phyloP scores from a whole-genome alignment of 495 filamentous ascomycete genomes.

The Annulohypoxylon bovei region DNA sequence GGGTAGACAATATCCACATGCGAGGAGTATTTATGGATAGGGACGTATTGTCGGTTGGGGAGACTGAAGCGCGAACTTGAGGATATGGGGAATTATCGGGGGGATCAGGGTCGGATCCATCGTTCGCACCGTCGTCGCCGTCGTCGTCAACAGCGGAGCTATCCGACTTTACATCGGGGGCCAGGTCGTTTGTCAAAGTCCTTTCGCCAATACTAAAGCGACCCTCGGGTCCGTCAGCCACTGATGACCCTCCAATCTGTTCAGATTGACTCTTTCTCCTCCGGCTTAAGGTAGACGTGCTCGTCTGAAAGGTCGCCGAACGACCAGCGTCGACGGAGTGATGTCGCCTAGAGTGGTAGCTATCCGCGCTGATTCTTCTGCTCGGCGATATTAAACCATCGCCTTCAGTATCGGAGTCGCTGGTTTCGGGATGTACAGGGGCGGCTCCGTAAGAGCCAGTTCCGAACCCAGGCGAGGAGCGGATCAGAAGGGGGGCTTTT shows the following conservation, averaged over 20 bases:
- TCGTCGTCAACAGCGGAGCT: conserved; percentile 36
- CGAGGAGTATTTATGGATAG: conserved; percentile 86
- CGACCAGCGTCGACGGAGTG: conserved; percentile 31
- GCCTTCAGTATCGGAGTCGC: conserved; percentile 25
- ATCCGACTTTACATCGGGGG: conserved; percentile 43
- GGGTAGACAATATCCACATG: conserved; percentile 82
- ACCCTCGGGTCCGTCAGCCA: conserved; percentile 56
- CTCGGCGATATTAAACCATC: conserved; percentile 4
- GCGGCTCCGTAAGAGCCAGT: conserved; percentile 41
- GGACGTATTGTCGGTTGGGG: conserved; percentile 73
- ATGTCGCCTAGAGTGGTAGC: conserved; percentile 22
- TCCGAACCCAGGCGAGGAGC: conserved; percentile 65
- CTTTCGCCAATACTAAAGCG: conserved; percentile 58
- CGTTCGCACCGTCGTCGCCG: conserved; percentile 43
- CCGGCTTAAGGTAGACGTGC: conserved; percentile 37
- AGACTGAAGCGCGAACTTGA: conserved; percentile 81
- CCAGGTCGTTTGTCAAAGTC: conserved; percentile 48
- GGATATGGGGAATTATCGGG: conserved; percentile 73
- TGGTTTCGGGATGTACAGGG: conserved; percentile 31
- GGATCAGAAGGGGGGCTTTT: conserved; percentile 64
- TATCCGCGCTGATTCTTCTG: conserved; percentile 27
- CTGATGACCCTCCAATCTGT: conserved; percentile 54
- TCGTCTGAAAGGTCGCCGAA: conserved; percentile 24
- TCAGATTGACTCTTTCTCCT: conserved; percentile 49
- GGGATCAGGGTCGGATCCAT: conserved; percentile 59